Conservation (phyloP, 192 early-diverging fungal species). For the Backusella luteola region DNA sequence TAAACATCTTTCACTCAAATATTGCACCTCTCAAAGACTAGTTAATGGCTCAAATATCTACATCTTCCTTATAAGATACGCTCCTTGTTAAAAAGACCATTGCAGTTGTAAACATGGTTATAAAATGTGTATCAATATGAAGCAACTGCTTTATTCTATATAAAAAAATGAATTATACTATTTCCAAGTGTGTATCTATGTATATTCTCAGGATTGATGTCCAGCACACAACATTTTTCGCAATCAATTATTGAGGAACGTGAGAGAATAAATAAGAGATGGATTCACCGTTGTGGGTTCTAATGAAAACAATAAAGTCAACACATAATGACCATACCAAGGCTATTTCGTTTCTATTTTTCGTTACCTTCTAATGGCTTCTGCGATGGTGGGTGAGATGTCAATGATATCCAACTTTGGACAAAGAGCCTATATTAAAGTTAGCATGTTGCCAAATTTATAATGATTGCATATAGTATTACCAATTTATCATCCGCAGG, state of each 20-base stretch:
- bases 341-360: background rate
- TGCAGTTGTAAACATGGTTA: no score
- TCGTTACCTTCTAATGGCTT: conserved; percentile 57
- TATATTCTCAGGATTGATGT: background rate
- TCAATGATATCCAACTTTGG: conserved; percentile 82
- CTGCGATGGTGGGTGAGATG: conserved; percentile 72
- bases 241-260: conserved; percentile 31
- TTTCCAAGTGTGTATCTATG: background rate
- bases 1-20: no score
- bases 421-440: conserved; percentile 39
- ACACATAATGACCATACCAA: background rate
- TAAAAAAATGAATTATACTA: background rate
- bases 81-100: no score
- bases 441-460: background rate
- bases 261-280: conserved; percentile 60
- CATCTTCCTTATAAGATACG: no score
- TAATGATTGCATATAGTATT: background rate
- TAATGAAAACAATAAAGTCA: conserved; percentile 12
- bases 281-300: conserved; percentile 68
- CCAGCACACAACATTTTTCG: background rate
- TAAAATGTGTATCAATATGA: background rate
- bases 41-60: no score
- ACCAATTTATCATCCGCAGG: conserved; percentile 74
- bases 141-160: background rate
- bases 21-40: no score